Conservation (phyloP, 1,139 yeast genomes). For the Hemisphaericaspora subhashii region DNA sequence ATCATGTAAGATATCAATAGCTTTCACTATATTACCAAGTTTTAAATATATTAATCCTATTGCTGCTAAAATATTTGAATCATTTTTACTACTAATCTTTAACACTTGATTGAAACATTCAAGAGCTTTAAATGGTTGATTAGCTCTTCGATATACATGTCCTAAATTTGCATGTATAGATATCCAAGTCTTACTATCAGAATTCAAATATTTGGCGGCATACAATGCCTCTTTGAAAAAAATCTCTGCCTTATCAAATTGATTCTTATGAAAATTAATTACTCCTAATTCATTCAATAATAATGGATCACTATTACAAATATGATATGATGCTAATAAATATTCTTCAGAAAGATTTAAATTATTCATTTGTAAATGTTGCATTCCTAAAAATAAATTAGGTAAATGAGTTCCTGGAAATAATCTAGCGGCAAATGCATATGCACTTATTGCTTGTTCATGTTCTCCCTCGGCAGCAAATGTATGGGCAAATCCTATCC, state of each 20-base stretch:
- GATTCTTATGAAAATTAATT: conserved; percentile 73
- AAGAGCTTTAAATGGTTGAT: conserved; percentile 64
- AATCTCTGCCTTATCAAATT: conserved; percentile 66
- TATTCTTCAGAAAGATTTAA: conserved; percentile 84
- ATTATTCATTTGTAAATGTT: conserved; percentile 85
- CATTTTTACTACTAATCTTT: conserved; percentile 63
- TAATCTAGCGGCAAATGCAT: conserved; percentile 90
- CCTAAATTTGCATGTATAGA: conserved; percentile 89
- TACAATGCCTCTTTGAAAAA: conserved; percentile 72
- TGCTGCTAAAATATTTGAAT: conserved; percentile 76
- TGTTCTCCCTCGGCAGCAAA: conserved; percentile 98
- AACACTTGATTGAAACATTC: conserved; percentile 76
- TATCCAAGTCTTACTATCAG: conserved; percentile 82
- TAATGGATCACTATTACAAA: conserved; percentile 84
- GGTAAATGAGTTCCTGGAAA: conserved; percentile 96
- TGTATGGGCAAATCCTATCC: conserved; percentile 98
- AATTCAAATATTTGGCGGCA: conserved; percentile 67
- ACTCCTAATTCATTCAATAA: conserved; percentile 92
- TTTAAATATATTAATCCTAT: conserved; percentile 81
- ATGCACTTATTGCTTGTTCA: conserved; percentile 97
- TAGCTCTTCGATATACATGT: conserved; percentile 78
- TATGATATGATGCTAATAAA: conserved; percentile 67
- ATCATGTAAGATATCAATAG: conserved; percentile 76
- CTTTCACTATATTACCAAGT: conserved; percentile 59
- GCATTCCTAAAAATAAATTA: conserved; percentile 91